Base-by-base conservation (phyloP, 108 stramenopile genomes). In the Pseudonitzschia pungens region DNA sequence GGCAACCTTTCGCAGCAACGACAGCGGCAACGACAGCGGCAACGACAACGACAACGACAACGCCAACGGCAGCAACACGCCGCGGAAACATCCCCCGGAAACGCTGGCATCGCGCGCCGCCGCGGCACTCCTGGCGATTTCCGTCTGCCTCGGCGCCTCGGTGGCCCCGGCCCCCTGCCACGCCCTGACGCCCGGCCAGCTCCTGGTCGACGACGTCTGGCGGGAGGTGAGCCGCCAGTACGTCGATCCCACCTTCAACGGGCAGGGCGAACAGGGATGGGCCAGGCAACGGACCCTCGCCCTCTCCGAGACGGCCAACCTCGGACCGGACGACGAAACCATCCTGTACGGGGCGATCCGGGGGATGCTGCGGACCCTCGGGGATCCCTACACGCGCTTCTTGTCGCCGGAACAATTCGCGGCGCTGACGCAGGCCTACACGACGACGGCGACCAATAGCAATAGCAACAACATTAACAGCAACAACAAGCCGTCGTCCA, bases 351-450 rank as follows among this genome's bases (percentile, higher is more conserved):
- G 56, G 22, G 83, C 64, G 14, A 84, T 88, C 20, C 56, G 56
- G 21, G 72, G 24, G 0, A 88, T 88, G 87, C 68, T 88, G 0
- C 36, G 40, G 15, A 60, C 77, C 7, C 43, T 85, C 51, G 64
- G 58, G 31, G 87, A 88, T 77, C 87, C 84, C 27, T 88, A 88
- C 59, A 88, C 87, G 9, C 67, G 87, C 41, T 88, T 70, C 54
- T 31, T 77, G 50, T 60, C 71, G 11, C 71, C 71, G n/a, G 71
- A 71, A 7, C 71, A 71, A 24, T 71, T 59, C 20, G 58, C 44
- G 36, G 24, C 71, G 8, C 10, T 71, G 14, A 71, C 71, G 0
- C 42, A 44, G 42, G 24, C 58, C 9, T 71, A 71, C 71, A 58
- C 71, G 1, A 24, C 33, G 0, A 15, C 50, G 18, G 31, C 15